These are phyloP conservation scores for Thuidium tamariscinum DNA, from an alignment of 225 moss, liverwort and hornwort species.

Conservation along the genomic window DNA sequence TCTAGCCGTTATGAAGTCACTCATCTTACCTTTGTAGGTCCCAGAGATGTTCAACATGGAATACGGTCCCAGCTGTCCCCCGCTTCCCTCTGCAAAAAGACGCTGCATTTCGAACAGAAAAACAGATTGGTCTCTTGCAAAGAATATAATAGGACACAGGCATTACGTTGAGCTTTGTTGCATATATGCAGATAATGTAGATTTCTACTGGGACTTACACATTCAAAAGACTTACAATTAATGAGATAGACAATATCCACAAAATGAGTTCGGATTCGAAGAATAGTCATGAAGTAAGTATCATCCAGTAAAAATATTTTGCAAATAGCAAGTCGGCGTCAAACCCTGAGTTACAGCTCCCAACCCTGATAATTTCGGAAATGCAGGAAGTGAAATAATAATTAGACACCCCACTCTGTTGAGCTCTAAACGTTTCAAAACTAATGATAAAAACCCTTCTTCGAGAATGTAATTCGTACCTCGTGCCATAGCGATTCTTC, in stretches of 20 bases:
- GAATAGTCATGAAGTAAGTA: background rate
- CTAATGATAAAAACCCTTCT: background rate
- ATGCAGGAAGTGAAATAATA: background rate
- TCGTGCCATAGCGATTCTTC: constrained; percentile 35
- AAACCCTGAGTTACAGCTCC: background rate
- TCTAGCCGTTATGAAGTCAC: background rate
- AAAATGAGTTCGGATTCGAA: background rate
- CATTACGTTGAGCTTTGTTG: background rate
- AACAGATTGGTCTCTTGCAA: background rate
- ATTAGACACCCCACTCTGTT: background rate
- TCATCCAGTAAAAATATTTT: background rate
- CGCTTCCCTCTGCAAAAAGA: constrained; percentile 63
- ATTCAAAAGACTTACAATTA: background rate
- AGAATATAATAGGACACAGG: background rate
- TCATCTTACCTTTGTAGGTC: constrained; percentile 70
- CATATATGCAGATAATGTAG: background rate
- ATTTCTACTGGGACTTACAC: background rate
- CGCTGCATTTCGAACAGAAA: constrained; percentile 39
- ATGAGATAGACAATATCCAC: background rate
- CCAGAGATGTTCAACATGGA: constrained; percentile 94
- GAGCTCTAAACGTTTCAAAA: background rate
- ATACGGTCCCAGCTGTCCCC: constrained; percentile 71
- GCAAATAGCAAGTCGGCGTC: background rate
- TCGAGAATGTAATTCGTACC: constrained; percentile 1
- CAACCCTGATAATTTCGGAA: background rate